Evolutionary conservation across 139 green algal genomes (phyloP).

Genomic region (Tetraselmis striata): DNA sequence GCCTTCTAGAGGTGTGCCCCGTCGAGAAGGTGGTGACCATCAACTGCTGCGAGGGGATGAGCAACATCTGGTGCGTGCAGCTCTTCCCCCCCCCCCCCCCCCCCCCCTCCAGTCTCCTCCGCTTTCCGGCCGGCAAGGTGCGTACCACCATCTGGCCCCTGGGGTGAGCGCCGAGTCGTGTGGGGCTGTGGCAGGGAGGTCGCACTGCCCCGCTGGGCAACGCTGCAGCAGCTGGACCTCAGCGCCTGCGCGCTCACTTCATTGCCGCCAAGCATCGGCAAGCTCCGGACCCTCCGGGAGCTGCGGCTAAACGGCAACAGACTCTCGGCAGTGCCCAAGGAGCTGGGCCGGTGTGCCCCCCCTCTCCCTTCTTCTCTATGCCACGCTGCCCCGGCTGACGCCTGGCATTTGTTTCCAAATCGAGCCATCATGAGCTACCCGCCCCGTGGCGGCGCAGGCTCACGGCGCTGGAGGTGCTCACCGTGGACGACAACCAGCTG

Average conservation of each 20-base stretch:
- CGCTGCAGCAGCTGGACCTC: background rate
- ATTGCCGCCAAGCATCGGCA: slow-evolving; percentile 23
- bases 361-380: too few species aligned
- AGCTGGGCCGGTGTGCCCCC: slow-evolving; percentile 15
- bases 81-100: too few species aligned
- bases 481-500: slow-evolving; percentile 76
- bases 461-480: slow-evolving; percentile 35
- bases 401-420: too few species aligned
- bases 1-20: background rate
- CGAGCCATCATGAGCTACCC: too few species aligned
- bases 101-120: too few species aligned
- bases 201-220: background rate
- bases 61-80: background rate
- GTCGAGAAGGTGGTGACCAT: background rate
- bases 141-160: too few species aligned
- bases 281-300: slow-evolving; percentile 16
- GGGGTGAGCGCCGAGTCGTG: too few species aligned
- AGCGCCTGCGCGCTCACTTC: slow-evolving; percentile 7
- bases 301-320: slow-evolving; percentile 37
- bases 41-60: background rate
- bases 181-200: background rate
- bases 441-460: too few species aligned
- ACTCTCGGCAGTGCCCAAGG: slow-evolving; percentile 16
- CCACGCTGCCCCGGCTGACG: too few species aligned
- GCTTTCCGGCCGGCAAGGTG: too few species aligned